Conservation (phyloP, 345 rosid genomes). For the Erucastrum elatum region DNA sequence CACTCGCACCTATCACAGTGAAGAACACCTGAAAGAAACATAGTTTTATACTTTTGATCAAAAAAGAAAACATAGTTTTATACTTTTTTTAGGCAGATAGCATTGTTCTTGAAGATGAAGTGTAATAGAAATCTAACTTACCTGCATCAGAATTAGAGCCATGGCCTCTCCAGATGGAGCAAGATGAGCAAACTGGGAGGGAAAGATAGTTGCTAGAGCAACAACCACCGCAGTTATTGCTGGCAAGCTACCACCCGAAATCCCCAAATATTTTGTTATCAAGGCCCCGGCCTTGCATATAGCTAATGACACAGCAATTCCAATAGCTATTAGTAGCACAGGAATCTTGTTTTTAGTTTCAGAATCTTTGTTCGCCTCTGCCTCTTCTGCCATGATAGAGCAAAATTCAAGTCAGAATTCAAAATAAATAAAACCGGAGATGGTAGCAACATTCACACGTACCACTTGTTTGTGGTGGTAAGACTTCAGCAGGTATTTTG, state of each 20-base stretch:
- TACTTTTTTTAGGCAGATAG: background rate
- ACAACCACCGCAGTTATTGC: conserved; percentile 80
- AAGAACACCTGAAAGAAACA: conserved; percentile 62
- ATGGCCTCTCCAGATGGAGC: conserved; percentile 90
- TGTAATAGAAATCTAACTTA: conserved; percentile 16
- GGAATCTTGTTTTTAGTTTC: conserved; percentile 53
- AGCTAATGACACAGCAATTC: conserved; percentile 76
- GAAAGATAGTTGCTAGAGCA: conserved; percentile 67
- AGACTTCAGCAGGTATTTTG: conserved; percentile 64
- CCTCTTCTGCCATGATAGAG: conserved; percentile 37
- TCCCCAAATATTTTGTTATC: conserved; percentile 52
- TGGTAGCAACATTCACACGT: background rate
- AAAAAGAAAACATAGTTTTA: background rate
- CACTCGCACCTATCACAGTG: conserved; percentile 82
- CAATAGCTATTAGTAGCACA: conserved; percentile 57
- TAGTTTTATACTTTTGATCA: background rate
- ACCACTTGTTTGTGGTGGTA: conserved; percentile 50
- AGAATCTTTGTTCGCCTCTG: conserved; percentile 40
- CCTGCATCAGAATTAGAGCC: conserved; percentile 95
- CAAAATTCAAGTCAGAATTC: conserved; percentile 8
- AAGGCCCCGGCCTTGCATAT: conserved; percentile 75
- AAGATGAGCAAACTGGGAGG: conserved; percentile 63
- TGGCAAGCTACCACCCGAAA: conserved; percentile 77
- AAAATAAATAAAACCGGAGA: background rate
- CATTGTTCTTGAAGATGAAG: background rate